These are phyloP conservation scores for Populus nigra DNA, from an alignment of 345 rosid species.

Conservation along the genomic window DNA sequence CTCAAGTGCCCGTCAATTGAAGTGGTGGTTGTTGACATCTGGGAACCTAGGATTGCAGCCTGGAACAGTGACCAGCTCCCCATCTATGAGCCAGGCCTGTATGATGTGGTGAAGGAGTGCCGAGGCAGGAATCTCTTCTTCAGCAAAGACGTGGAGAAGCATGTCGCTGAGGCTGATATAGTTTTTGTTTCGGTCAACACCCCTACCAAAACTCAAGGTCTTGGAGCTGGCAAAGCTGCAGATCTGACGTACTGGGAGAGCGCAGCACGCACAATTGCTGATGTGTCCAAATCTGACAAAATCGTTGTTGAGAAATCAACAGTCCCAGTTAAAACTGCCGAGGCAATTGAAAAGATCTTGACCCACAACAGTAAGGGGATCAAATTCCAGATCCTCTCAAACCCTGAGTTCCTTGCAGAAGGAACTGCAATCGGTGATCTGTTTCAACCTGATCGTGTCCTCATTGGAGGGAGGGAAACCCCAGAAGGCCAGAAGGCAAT, in stretches of 20 bases:
- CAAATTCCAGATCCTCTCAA: slow-evolving; percentile 87
- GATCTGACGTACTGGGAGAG: slow-evolving; percentile 97
- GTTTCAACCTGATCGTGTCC: slow-evolving; percentile 74
- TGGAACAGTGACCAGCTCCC: slow-evolving; percentile 94
- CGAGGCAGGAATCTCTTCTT: slow-evolving; percentile 86
- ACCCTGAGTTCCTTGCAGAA: slow-evolving; percentile 96
- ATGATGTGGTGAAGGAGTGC: slow-evolving; percentile 73
- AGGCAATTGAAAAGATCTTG: slow-evolving; percentile 86
- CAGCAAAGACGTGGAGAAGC: slow-evolving; percentile 89
- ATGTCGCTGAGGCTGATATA: slow-evolving; percentile 75
- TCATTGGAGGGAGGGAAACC: slow-evolving; percentile 90
- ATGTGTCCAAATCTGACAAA: slow-evolving; percentile 81
- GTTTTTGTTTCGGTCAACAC: slow-evolving; percentile 92
- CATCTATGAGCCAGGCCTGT: slow-evolving; percentile 90
- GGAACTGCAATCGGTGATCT: slow-evolving; percentile 86
- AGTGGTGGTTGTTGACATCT: slow-evolving; percentile 88
- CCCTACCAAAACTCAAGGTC: slow-evolving; percentile 84
- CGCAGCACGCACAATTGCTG: slow-evolving; percentile 91
- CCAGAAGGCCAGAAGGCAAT: slow-evolving; percentile 81
- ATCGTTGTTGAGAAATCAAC: slow-evolving; percentile 95
- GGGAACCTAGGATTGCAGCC: slow-evolving; percentile 65
- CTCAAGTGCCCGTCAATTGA: slow-evolving; percentile 83
- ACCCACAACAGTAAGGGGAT: slow-evolving; percentile 92
- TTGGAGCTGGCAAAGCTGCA: slow-evolving; percentile 95
- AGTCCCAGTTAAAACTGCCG: slow-evolving; percentile 91